Percentiles rank a stretch among this genome's conserved stretches.
These are phyloP conservation scores for Coniochaeta sp. DNA, from an alignment of 2,329 filamentous ascomycete species.

Conservation along the genomic window DNA sequence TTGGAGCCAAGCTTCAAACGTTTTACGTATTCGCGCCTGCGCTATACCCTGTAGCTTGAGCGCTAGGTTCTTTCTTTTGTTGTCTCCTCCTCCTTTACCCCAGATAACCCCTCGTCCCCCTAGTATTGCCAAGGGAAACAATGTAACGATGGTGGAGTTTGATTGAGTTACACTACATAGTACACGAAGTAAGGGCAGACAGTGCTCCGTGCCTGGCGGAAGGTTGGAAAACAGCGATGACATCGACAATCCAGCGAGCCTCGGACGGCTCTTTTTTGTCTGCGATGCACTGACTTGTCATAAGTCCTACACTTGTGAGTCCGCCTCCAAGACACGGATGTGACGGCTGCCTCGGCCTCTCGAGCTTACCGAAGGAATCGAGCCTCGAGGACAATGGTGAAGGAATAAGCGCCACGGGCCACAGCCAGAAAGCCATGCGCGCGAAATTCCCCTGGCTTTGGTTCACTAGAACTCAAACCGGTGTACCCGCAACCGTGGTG, in stretches of 20 bases:
- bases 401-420: background rate
- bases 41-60: background rate
- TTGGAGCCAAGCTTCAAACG: background rate
- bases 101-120: background rate
- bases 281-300: background rate
- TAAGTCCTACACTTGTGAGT: background rate
- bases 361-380: background rate
- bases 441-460: background rate
- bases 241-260: background rate
- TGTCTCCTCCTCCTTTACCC: background rate
- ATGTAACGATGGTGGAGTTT: background rate
- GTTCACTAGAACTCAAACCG: background rate
- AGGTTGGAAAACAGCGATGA: background rate
- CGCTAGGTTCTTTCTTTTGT: background rate
- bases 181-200: background rate
- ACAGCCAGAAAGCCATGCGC: background rate
- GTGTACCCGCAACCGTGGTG: background rate
- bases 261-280: no score
- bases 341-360: background rate
- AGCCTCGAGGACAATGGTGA: background rate
- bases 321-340: background rate
- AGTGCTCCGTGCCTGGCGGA: background rate
- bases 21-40: conserved; percentile 1
- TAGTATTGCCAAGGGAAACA: background rate
- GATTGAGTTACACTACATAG: background rate